Conservation (phyloP, 139 green algal species). For the Choricystis sp. region DNA sequence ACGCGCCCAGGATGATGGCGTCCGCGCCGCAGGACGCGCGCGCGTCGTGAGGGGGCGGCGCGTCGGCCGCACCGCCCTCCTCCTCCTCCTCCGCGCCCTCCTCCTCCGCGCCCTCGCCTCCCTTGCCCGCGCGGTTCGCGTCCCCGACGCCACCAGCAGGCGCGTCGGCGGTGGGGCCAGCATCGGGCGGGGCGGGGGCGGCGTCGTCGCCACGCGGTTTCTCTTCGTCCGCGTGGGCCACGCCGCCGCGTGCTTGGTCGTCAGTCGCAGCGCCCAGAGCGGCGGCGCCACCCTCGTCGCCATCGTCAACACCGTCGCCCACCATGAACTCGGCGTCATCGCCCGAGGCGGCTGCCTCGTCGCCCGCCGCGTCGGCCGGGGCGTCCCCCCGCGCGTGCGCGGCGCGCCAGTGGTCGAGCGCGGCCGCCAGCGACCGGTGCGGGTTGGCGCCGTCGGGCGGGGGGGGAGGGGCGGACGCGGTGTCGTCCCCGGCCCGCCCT, state of each 20-base stretch:
- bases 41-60: no score
- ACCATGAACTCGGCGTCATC: conserved; percentile 9
- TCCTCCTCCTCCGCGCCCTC: conserved; percentile 8
- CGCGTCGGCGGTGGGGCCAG: background rate
- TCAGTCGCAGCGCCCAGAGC: background rate
- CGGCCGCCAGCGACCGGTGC: background rate
- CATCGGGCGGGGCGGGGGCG: no score
- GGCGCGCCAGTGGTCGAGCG: background rate
- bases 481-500: conserved; percentile 5
- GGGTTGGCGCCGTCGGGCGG: background rate
- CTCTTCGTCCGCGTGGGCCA: conserved; percentile 8
- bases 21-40: no score
- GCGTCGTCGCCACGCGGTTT: conserved; percentile 5
- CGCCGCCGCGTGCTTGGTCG: background rate
- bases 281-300: conserved; percentile 58
- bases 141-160: background rate
- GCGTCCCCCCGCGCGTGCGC: background rate
- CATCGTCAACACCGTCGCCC: conserved; percentile 15
- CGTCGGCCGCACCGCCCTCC: background rate
- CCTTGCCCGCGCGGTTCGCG: conserved; percentile 5
- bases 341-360: conserved; percentile 40
- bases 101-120: conserved; percentile 13
- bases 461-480: background rate
- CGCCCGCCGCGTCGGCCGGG: conserved; percentile 9
- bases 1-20: background rate